Conservation (phyloP, 306 rosid genomes). For the Fagus crenata region DNA sequence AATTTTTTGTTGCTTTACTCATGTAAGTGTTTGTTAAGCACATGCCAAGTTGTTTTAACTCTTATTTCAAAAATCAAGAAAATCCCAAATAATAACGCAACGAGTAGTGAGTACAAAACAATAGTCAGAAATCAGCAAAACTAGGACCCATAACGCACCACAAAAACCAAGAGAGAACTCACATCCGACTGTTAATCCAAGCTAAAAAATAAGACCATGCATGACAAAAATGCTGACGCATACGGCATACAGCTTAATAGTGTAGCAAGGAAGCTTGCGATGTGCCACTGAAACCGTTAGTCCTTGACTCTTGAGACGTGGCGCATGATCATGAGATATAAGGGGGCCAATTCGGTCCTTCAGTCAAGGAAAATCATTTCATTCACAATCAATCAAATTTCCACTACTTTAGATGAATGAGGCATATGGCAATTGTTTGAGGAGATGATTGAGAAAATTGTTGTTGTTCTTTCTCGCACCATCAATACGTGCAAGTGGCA, state of each 20-base stretch:
- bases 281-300: background rate
- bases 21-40: constrained; percentile 21
- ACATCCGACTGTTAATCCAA: constrained; percentile 10
- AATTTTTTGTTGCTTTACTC: background rate
- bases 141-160: constrained; percentile 9
- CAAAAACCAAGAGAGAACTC: constrained; percentile 16
- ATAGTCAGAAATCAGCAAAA: constrained; percentile 31
- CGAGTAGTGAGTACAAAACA: constrained; percentile 37
- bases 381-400: background rate
- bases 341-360: background rate
- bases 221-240: background rate
- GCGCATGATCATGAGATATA: too few relatives aligned
- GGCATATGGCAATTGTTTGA: too few relatives aligned
- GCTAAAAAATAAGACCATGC: background rate
- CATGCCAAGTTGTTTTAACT: constrained; percentile 21
- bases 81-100: constrained; percentile 25
- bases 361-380: background rate
- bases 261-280: too few relatives aligned
- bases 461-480: too few relatives aligned
- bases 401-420: background rate
- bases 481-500: too few relatives aligned
- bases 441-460: background rate
- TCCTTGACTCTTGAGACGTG: background rate
- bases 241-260: too few relatives aligned
- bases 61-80: constrained; percentile 14